Base-by-base conservation (phyloP, 2,329 filamentous ascomycete species). In the Sclerotinia trifoliorum region DNA sequence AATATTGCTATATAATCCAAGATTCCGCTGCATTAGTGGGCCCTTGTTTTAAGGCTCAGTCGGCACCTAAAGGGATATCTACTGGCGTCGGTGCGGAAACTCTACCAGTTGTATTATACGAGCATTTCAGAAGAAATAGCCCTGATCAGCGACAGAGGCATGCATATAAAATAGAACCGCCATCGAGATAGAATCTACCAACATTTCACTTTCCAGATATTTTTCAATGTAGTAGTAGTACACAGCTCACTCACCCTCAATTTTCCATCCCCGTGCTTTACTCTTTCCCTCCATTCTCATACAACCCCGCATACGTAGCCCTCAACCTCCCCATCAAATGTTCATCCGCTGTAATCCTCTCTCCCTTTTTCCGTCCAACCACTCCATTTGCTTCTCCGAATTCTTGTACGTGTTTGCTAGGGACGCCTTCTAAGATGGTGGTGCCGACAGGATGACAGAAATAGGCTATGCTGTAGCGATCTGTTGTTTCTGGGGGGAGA, bases 401-500 rank as follows among this genome's bases (percentile, higher is more conserved):
- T 65, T 75, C 78, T 72, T 75, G 79, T 4, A 90, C 86, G 58
- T 83, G 78, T 70, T 84, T 81, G 75, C 88, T 90, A 11, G 88
- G 88, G 57, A 90, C 86, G 1, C 85, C 79, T 60, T 82, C 82
- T 62, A 91, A 78, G 54, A 81, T 77, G 11, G 83, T 83, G 1
- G 80, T 78, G 10, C 84, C 81, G 5, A 84, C 82, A 1, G 88
- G 88, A 74, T 90, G 88, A 71, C 87, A 89, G 78, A 91, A 91
- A 78, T 86, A 90, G 8, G 85, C 88, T 71, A 91, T 88, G 13
- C 86, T 88, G 75, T 90, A 90, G 60, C 88, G 80, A 69, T 86
- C 81, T 39, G 24, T 26, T 24, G 54, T 67, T 52, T 67, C 65
- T 11, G 46, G 32, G 10, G 60, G 49, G 7, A 32, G 24, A 17